These are phyloP conservation scores for Metschnikowia lochheadii DNA, from an alignment of 805 yeast genomes.

Conservation along the genomic window DNA sequence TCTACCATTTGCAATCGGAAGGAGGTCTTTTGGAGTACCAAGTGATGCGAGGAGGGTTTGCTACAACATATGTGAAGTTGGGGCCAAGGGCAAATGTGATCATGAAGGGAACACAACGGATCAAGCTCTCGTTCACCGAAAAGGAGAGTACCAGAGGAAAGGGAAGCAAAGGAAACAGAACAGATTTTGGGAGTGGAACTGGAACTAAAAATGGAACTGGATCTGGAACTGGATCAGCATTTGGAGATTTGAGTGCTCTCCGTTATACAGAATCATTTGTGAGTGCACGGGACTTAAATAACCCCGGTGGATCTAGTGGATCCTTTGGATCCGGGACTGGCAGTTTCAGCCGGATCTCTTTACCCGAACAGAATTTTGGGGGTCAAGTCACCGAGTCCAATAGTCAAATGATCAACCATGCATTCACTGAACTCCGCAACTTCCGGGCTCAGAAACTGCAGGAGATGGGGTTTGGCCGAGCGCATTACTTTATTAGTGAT, in stretches of 20 bases:
- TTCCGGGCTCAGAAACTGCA: constrained; percentile 42
- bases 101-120: constrained; percentile 38
- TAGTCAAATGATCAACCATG: constrained; percentile 24
- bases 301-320: too few relatives aligned
- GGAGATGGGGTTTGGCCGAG: constrained; percentile 30
- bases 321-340: background rate
- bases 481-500: constrained; percentile 23
- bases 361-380: constrained; percentile 19
- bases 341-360: constrained; percentile 17
- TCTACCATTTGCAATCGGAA: constrained; percentile 69
- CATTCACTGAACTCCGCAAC: constrained; percentile 35
- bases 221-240: too few relatives aligned
- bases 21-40: constrained; percentile 68
- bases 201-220: too few relatives aligned
- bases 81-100: constrained; percentile 57
- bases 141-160: background rate
- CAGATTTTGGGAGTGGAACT: too few relatives aligned
- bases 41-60: constrained; percentile 71
- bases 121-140: constrained; percentile 51
- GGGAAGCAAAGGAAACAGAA: too few relatives aligned
- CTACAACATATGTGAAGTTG: constrained; percentile 64
- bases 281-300: constrained; percentile 20
- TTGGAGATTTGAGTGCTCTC: constrained; percentile 11
- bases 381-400: constrained; percentile 17
- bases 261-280: constrained; percentile 24